Conservation (phyloP, 2,329 filamentous ascomycete species). For the Trichoderma sp. region DNA sequence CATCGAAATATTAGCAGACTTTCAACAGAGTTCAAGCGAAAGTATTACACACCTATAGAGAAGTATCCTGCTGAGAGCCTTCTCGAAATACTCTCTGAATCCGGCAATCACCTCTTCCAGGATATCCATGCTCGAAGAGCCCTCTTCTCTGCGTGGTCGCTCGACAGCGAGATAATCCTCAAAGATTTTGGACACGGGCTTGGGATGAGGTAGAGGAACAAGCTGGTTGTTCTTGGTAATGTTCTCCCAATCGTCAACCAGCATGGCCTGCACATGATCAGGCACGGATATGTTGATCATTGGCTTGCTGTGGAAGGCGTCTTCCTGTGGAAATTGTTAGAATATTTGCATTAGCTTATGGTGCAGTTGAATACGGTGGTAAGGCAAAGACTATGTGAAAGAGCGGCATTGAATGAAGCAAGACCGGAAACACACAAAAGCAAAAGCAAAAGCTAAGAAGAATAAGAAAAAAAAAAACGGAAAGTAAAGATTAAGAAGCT, state of each 20-base stretch:
- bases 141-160: constrained; percentile 65
- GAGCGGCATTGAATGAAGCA: background rate
- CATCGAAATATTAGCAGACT: constrained; percentile 29
- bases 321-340: constrained; percentile 66
- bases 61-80: constrained; percentile 81
- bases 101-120: constrained; percentile 87
- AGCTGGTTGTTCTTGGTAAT: constrained; percentile 94
- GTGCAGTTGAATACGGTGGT: background rate
- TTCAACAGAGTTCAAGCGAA: background rate
- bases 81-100: constrained; percentile 92
- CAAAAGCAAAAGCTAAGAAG: background rate
- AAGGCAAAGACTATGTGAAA: background rate
- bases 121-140: constrained; percentile 77
- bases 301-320: constrained; percentile 79
- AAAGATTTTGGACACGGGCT: constrained; percentile 76
- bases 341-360: background rate
- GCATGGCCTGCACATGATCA: constrained; percentile 84
- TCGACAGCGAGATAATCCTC: constrained; percentile 78
- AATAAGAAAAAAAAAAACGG: background rate
- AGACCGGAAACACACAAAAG: background rate
- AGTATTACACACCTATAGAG: constrained; percentile 67
- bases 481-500: background rate
- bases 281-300: constrained; percentile 86
- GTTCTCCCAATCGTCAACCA: constrained; percentile 99
- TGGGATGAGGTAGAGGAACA: constrained; percentile 77